Base-by-base conservation (phyloP, 345 rosid species). In the Corchorus capsularis region DNA sequence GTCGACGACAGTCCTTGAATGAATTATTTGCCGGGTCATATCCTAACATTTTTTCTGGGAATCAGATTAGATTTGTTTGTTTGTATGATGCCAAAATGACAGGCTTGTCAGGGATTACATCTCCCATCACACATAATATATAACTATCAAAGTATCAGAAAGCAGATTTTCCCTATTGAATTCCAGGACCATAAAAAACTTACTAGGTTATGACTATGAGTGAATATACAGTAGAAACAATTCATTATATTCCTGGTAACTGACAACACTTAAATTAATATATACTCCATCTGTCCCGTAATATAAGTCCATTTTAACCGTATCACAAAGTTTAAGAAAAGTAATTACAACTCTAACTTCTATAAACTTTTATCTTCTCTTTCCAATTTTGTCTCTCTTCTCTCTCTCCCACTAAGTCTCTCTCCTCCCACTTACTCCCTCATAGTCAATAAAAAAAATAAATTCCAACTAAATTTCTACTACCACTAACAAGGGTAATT, bases 91-190 rank as follows among this genome's bases (percentile, higher is more conserved):
- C 68, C 63, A 61, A 74, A 73, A 56, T 63, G 79, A 70, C 56
- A 52, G 69, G 4, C 27, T 2, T 79, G 76, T 79, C 80, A 69
- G 78, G 69, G 37, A 60, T 6, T 39, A 68, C 39, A 55, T 65
- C 61, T 52, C 16, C 37, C 35, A 14, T 75, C 53, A 19, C 46
- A 19, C 34, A 27, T 27, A 27, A 27, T 27, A 27, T 27, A 52
- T 63, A 63, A 62, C 62, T 39, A 63, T 65, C 46, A 61, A 10
- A 62, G 67, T 27, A 72, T 57, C 75, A 41, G 9, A 62, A 27
- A 34, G n/a, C 47, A 34, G 45, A 73, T 49, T 62, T 72, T 78
- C 53, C 43, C 27, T 11, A 19, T 39, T 55, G 19, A 72, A 64
- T 4, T 35, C 57, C 50, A 17, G 39, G 72, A 62, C 50, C 46